Percentiles rank a stretch among this genome's conserved stretches.
These are phyloP conservation scores for Arthroderma sp. DNA, from an alignment of 2,329 filamentous ascomycete species.

Conservation along the genomic window DNA sequence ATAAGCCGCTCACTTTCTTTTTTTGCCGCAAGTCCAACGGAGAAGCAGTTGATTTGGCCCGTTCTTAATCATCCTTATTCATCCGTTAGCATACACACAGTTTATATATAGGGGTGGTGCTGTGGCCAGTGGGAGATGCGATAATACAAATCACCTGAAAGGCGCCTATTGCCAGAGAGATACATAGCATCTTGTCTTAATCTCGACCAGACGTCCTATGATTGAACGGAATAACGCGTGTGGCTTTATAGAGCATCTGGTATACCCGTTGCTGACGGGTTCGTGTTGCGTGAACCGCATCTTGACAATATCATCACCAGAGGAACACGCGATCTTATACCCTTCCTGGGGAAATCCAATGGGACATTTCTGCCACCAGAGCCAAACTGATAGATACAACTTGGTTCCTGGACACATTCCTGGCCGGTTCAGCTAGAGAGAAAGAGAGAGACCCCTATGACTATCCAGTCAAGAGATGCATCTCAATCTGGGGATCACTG, in stretches of 20 bases:
- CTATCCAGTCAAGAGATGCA: constrained; percentile 5
- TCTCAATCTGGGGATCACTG: constrained; percentile 30
- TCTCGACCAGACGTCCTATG: neutral
- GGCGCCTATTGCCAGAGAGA: neutral
- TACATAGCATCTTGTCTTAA: neutral
- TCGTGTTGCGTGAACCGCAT: neutral
- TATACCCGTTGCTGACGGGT: neutral
- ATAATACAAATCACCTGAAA: neutral
- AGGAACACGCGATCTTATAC: neutral
- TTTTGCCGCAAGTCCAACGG: neutral
- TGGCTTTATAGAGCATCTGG: neutral
- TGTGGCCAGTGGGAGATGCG: neutral
- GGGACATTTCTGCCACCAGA: neutral
- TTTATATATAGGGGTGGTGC: neutral
- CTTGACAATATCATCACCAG: too few relatives aligned
- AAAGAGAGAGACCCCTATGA: neutral
- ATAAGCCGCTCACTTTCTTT: neutral
- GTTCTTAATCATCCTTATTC: neutral
- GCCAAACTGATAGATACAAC: neutral
- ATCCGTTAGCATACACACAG: neutral
- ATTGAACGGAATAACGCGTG: too few relatives aligned
- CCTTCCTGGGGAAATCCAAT: neutral
- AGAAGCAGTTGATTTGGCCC: neutral
- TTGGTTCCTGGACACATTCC: neutral
- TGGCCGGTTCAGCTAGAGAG: neutral